Conservation (phyloP, 2,329 filamentous ascomycete genomes). For the Aspergillus sp. region DNA sequence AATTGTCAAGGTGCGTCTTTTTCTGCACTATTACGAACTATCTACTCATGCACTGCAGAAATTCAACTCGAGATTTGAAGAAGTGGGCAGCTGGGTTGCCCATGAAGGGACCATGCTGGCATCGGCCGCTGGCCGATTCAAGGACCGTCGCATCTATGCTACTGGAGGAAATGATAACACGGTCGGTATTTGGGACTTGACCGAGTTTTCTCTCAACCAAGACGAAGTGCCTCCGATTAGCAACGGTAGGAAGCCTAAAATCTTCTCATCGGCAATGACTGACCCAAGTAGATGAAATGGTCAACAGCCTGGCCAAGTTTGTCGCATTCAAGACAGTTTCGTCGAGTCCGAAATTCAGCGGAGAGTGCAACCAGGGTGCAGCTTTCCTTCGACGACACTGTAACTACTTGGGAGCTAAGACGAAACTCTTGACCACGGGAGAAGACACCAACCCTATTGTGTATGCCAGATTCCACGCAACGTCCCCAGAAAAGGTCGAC, state of each 20-base stretch:
- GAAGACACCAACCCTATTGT: slow-evolving; percentile 87
- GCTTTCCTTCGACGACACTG: slow-evolving; percentile 87
- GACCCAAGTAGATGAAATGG: slow-evolving; percentile 46
- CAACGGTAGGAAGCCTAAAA: slow-evolving; percentile 43
- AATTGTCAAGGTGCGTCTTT: slow-evolving; percentile 66
- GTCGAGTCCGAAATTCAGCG: slow-evolving; percentile 75
- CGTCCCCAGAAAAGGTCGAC: slow-evolving; percentile 57
- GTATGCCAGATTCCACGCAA: slow-evolving; percentile 79
- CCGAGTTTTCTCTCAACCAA: slow-evolving; percentile 48
- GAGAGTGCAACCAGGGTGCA: slow-evolving; percentile 88
- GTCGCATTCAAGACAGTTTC: slow-evolving; percentile 91
- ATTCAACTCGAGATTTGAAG: slow-evolving; percentile 79
- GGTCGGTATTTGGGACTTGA: slow-evolving; percentile 82
- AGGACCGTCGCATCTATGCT: slow-evolving; percentile 76
- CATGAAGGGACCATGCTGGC: slow-evolving; percentile 84
- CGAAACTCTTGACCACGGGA: slow-evolving; percentile 82
- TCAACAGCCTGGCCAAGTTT: slow-evolving; percentile 76
- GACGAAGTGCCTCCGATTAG: slow-evolving; percentile 47
- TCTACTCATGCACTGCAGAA: slow-evolving; percentile 40
- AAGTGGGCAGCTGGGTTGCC: slow-evolving; percentile 71
- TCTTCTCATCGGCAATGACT: slow-evolving; percentile 2
- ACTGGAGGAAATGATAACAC: slow-evolving; percentile 91
- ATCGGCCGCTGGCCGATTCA: slow-evolving; percentile 68
- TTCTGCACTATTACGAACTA: background rate
- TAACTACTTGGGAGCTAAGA: slow-evolving; percentile 83